Conservation (phyloP, 139 green algal genomes). For the Coccomyxa sp. region DNA sequence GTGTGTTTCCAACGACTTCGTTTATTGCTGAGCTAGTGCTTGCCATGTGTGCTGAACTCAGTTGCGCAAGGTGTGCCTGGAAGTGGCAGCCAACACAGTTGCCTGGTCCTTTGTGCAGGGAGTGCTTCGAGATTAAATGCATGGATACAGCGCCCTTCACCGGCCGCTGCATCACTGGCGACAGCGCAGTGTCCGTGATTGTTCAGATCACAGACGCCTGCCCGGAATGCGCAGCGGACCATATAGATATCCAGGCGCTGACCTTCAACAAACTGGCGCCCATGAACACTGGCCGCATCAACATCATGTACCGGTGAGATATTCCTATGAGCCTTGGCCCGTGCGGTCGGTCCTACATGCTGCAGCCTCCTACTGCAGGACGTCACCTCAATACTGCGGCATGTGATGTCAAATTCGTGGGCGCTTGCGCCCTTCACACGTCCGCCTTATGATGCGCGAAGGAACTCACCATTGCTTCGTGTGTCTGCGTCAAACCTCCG, state of each 20-base stretch:
- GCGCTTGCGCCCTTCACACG: neutral
- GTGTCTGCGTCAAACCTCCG: no score
- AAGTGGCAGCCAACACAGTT: neutral
- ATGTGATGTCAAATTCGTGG: neutral
- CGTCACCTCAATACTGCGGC: neutral
- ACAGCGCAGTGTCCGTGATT: neutral
- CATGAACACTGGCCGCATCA: conserved; percentile 7
- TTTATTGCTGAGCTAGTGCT: no score
- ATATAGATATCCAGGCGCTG: conserved; percentile 46
- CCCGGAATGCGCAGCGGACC: conserved; percentile 40
- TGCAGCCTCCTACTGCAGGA: neutral
- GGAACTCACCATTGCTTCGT: neutral
- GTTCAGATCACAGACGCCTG: conserved; percentile 43
- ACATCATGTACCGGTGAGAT: neutral
- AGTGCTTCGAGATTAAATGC: conserved; percentile 15
- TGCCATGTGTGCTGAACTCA: no score
- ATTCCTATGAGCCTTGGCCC: no score
- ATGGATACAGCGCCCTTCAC: neutral
- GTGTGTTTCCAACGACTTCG: no score
- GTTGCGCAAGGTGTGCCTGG: neutral
- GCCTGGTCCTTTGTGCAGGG: neutral
- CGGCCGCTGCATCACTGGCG: conserved; percentile 1
- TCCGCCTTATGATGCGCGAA: neutral
- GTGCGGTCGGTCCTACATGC: neutral
- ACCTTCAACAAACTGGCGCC: conserved; percentile 38